Evolutionary conservation across 495 filamentous ascomycete species (phyloP), one percentile per base, ranked within the genome.

Genomic region (Talaromyces trachyspermus): DNA sequence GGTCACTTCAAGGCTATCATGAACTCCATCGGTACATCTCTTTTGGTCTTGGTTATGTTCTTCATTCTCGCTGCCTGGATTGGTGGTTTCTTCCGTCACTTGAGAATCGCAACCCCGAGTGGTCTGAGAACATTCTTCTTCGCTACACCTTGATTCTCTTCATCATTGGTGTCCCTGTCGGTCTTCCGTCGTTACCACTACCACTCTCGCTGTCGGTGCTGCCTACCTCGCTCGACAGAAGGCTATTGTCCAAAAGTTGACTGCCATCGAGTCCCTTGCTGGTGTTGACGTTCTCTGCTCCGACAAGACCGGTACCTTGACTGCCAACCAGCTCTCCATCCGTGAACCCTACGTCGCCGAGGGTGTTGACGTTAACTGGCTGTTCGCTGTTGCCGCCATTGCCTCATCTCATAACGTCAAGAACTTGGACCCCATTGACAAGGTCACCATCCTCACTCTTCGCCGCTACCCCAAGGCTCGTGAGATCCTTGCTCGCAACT

Each of bases 1-100:
- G 83, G 82, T 74, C 83, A 86, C 69, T 86, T 86, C 79, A 86
- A 86, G 70, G 82, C 82, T 54, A 84, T 86, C 74, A 86, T 86
- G 83, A 81, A 86, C 77, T 80, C 77, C 61, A 86, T 86, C 51
- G 82, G 83, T 68, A 94, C 88, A 51, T 64, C 76, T 46, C 71
- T 85, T 27, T 69, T 85, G 49, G 81, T 86, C 58, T 68, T 86
- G 44, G 83, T 86, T 67, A 79, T 85, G 59, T 78, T 78, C 69
- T 86, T 71, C 71, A 85, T 85, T 66, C 66, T 86, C 53, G 63
- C 75, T 53, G 75, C 82, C 56, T 86, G 82, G 83, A 82, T 85
- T 53, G 82, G 83, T 65, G 83, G 79, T 59, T 86, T 86, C 76
- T 86, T 76, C 79, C 81, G 78, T 63, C 74, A 83, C 64, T 54